Evolutionary conservation across 2,329 filamentous ascomycete species (phyloP).

Genomic region (Chrysoporthe cubensis): DNA sequence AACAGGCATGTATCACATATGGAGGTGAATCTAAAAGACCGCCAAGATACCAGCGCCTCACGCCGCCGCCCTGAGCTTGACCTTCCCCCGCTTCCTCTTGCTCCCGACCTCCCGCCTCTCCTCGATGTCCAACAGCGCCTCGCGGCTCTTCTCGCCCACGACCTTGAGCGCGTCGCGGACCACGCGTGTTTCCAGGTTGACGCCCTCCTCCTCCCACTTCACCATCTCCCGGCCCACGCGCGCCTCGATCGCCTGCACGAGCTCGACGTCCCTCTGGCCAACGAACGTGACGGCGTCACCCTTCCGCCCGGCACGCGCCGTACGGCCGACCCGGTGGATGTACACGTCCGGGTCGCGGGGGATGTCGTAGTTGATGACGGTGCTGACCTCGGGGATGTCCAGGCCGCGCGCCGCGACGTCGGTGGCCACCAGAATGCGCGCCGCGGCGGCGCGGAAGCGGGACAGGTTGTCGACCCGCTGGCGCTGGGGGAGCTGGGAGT

Average conservation of each 20-base stretch:
- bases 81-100: conserved; percentile 69
- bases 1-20: no score
- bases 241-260: conserved; percentile 87
- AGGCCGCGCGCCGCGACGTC: conserved; percentile 94
- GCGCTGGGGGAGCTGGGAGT: conserved; percentile 83
- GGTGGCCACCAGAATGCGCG: conserved; percentile 88
- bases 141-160: conserved; percentile 93
- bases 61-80: conserved; percentile 51
- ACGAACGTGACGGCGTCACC: conserved; percentile 88
- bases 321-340: conserved; percentile 94
- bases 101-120: conserved; percentile 89
- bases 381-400: conserved; percentile 87
- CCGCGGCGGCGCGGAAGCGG: conserved; percentile 86
- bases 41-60: background rate
- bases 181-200: conserved; percentile 91
- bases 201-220: conserved; percentile 85
- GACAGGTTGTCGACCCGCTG: conserved; percentile 87
- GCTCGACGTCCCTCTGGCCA: conserved; percentile 88
- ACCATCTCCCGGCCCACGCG: conserved; percentile 81
- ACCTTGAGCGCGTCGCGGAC: conserved; percentile 83
- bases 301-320: conserved; percentile 83
- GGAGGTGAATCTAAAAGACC: background rate
- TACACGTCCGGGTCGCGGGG: conserved; percentile 97
- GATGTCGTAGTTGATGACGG: conserved; percentile 95
- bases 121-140: conserved; percentile 88